phyloP scores from a whole-genome alignment of 352 stramenopile species.

The Globisporangium spiculum region DNA sequence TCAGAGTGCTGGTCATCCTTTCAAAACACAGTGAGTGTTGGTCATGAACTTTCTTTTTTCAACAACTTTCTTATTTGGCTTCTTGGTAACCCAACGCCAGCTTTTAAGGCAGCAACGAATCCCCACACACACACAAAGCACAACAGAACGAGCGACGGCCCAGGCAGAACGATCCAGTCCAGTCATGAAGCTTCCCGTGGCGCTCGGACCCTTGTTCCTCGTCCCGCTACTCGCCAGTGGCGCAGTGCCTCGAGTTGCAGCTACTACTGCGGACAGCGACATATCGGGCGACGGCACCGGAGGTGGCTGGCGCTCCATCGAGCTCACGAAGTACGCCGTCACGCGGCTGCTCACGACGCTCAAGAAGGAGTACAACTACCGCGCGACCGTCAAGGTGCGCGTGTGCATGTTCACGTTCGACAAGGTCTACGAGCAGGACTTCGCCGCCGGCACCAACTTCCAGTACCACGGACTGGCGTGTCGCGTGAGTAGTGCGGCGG shows the following conservation, averaged over 20 bases:
- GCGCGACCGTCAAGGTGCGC: slow-evolving; percentile 91
- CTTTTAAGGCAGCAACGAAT: background rate
- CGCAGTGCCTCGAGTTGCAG: background rate
- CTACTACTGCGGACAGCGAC: background rate
- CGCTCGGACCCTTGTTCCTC: background rate
- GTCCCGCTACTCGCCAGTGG: background rate
- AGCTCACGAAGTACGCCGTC: slow-evolving; percentile 6
- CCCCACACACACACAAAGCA: background rate
- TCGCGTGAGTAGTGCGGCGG: background rate
- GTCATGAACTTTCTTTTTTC: slow-evolving; percentile 1
- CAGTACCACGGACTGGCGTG: slow-evolving; percentile 14
- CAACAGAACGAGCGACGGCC: background rate
- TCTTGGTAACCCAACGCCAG: background rate
- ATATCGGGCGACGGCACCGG: background rate
- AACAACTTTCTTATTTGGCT: background rate
- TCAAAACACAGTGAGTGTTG: background rate
- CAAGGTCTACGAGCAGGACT: slow-evolving; percentile 81
- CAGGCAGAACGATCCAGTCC: background rate
- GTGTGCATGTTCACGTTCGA: slow-evolving; percentile 85
- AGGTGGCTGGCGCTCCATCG: slow-evolving; percentile 4
- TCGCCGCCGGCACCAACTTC: slow-evolving; percentile 9
- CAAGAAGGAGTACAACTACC: slow-evolving; percentile 42
- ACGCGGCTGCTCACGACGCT: slow-evolving; percentile 6
- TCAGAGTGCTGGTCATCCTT: background rate
- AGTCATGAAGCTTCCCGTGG: background rate